Evolutionary conservation across 1,284 basidiomycete genomes (phyloP), one percentile per base, ranked within the genome.

Genomic region (Sphaerobolus stellatus): DNA sequence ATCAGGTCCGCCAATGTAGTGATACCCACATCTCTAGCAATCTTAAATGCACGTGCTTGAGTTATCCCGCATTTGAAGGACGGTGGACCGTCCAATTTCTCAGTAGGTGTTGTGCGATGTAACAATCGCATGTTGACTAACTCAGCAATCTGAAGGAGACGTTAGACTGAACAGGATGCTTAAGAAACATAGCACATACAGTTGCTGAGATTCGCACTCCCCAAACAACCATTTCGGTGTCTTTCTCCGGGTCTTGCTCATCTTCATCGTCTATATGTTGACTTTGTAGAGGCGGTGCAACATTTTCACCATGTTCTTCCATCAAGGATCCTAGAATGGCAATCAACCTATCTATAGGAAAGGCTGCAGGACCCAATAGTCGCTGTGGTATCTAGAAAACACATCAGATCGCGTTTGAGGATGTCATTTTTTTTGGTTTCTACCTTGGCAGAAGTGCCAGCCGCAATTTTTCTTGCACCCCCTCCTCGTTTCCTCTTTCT

Each of bases 271-370:
- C 52, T 13, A 58, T 55, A 18, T 59, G 59, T 5, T 58, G 60
- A 18, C 56, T 58, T 4, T 70, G 76, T 45, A 68, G 77, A 24
- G 72, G 71, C 13, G 65, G 71, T 11, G 82, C 71, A 5, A 66
- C 68, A 13, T 86, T 82, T 0, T 74, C 76, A 57, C 89, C 91
- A 59, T 94, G 85, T 67, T 96, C 93, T 55, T 92, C 88, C 33
- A 94, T 72, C 7, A 98, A 71, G 0, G 86, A 81, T 2, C 92
- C 92, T 6, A 95, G 80, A 52, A 97, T 88, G 0, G 92, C 91
- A 1, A 94, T 67, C 49, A 97, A 71, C 20, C 94, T 75, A 65
- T 97, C 94, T 1, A 96, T 70, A 0, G 90, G 82, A 66, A 96
- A 96, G 0, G 88, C 69, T 45, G 81, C 77, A 1, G 94, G 94